Percentiles rank a stretch among this genome's conserved stretches.
phyloP scores from a whole-genome alignment of 2,329 filamentous ascomycete species.

The Fusarium nanum region DNA sequence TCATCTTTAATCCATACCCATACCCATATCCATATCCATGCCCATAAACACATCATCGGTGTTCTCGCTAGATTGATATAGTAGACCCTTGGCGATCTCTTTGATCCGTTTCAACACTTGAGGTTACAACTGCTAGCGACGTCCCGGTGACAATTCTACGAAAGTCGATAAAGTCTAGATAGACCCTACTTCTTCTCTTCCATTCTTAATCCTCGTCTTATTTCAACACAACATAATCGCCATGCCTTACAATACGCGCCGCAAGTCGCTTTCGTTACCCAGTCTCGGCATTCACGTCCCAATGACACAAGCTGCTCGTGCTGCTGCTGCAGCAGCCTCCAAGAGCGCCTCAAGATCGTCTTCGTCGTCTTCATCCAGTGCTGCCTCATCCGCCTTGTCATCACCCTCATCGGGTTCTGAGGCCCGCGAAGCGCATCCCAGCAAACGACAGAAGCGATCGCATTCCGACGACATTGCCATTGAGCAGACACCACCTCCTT shows the following conservation, averaged over 20 bases:
- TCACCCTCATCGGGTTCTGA: conserved; percentile 48
- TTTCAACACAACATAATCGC: conserved; percentile 25
- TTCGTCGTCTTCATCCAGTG: conserved; percentile 44
- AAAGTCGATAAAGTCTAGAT: conserved; percentile 32
- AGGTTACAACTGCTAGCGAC: conserved; percentile 39
- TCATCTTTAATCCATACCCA: neutral
- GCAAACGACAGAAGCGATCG: conserved; percentile 82
- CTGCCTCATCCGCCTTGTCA: conserved; percentile 49
- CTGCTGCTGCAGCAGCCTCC: conserved; percentile 62
- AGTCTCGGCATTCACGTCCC: conserved; percentile 92
- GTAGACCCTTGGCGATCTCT: conserved; percentile 32
- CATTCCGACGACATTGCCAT: conserved; percentile 83
- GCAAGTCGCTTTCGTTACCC: conserved; percentile 93
- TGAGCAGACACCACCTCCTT: conserved; percentile 76
- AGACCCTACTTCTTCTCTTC: conserved; percentile 21
- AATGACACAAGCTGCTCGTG: conserved; percentile 70
- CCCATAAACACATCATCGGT: conserved; percentile 24
- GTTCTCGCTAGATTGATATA: conserved; percentile 31
- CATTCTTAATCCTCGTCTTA: conserved; percentile 13
- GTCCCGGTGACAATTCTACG: conserved; percentile 29
- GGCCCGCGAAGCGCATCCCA: conserved; percentile 55
- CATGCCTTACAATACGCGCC: conserved; percentile 97
- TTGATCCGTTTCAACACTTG: conserved; percentile 29
- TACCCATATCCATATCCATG: conserved; percentile 17
- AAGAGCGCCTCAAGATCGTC: conserved; percentile 51